phyloP scores from a whole-genome alignment of 331 rosid genomes.

The Erythrophleum ivorense region DNA sequence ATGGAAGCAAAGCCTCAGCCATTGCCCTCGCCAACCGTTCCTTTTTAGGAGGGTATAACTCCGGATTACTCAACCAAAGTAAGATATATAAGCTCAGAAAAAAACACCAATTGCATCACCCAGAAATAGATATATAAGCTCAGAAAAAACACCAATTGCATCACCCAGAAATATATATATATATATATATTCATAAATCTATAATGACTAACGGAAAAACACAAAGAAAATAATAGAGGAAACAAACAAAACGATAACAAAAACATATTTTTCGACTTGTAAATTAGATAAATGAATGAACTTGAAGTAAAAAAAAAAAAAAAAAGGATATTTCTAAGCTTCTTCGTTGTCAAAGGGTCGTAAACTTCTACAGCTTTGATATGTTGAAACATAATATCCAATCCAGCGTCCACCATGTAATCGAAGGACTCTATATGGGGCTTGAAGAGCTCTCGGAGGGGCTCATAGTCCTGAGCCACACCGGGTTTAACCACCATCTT shows the following conservation, averaged over 20 bases:
- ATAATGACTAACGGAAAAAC: not conserved
- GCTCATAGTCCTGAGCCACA: conserved; percentile 39
- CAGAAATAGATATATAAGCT: conserved; percentile 40
- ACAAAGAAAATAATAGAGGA: not conserved
- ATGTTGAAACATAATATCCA: conserved; percentile 50
- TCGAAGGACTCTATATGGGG: conserved; percentile 89
- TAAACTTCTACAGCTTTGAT: conserved; percentile 58
- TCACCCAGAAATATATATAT: not conserved
- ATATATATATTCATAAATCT: not conserved
- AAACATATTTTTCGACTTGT: not conserved
- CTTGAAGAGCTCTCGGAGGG: conserved; percentile 63
- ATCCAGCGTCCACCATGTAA: conserved; percentile 60
- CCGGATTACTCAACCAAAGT: conserved; percentile 74
- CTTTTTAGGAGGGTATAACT: conserved; percentile 57
- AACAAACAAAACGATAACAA: not conserved
- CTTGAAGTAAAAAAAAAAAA: not conserved
- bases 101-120: conserved; percentile 25
- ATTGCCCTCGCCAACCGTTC: conserved; percentile 35
- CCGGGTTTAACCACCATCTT: conserved; percentile 48
- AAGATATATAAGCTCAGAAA: conserved; percentile 51
- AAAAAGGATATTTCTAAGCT: conserved; percentile 82
- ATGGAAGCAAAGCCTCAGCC: conserved; percentile 52
- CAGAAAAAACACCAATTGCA: conserved; percentile 40
- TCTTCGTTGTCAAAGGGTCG: conserved; percentile 52
- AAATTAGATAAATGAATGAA: not conserved